phyloP scores from a whole-genome alignment of 2,329 filamentous ascomycete species.

The Stemphylium vesicarium region DNA sequence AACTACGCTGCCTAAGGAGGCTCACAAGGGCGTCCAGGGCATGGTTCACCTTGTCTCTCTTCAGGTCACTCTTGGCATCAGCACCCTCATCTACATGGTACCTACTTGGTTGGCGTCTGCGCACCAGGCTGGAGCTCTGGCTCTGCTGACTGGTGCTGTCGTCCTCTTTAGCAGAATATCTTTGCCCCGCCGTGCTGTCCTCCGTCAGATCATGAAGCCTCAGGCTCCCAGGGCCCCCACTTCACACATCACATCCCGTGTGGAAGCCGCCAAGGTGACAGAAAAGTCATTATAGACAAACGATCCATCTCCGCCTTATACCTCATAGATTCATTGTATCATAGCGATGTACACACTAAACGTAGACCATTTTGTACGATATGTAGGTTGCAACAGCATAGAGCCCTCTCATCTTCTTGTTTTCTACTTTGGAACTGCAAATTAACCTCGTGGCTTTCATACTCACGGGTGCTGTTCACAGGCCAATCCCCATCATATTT shows the following conservation, averaged over 20 bases:
- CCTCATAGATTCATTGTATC: background rate
- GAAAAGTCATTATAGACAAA: conserved; percentile 24
- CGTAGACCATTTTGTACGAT: conserved; percentile 9
- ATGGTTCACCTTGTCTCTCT: conserved; percentile 81
- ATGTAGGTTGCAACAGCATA: conserved; percentile 5
- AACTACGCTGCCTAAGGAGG: conserved; percentile 60
- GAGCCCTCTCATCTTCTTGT: background rate
- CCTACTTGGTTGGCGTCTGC: conserved; percentile 85
- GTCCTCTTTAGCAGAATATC: conserved; percentile 70
- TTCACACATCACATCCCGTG: conserved; percentile 30
- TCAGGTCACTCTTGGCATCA: conserved; percentile 87
- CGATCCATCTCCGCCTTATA: background rate
- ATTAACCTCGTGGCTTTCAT: too few species aligned
- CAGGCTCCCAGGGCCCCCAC: conserved; percentile 20
- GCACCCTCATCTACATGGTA: conserved; percentile 91
- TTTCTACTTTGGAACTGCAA: too few species aligned
- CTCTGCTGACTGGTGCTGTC: conserved; percentile 80
- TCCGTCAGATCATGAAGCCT: conserved; percentile 39
- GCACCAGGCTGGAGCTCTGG: conserved; percentile 90
- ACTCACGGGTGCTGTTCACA: too few species aligned
- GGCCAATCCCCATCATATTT: too few species aligned
- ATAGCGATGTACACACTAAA: conserved; percentile 2
- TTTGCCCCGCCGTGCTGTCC: conserved; percentile 41
- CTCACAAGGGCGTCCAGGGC: conserved; percentile 76
- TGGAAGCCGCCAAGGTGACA: conserved; percentile 24